Evolutionary conservation across 495 filamentous ascomycete species (phyloP).

Genomic region (Penicillium taxi): DNA sequence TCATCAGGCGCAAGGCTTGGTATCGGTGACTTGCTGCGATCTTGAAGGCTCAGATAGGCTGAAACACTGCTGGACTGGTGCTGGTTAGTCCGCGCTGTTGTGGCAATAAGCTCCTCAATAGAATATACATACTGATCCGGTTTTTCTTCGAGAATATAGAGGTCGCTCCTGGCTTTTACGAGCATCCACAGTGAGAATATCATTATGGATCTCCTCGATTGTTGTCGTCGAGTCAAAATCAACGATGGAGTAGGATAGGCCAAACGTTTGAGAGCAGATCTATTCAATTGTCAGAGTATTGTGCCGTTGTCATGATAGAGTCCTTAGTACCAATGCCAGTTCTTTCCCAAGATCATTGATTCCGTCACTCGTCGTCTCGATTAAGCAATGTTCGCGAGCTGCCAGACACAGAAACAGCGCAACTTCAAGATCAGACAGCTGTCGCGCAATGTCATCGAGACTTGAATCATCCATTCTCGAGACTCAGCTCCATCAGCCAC

Average conservation of each 20-base stretch:
- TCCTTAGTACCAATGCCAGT: slow-evolving; percentile 52
- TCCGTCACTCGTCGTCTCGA: slow-evolving; percentile 57
- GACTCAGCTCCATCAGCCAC: slow-evolving; percentile 9
- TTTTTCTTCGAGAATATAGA: slow-evolving; percentile 13
- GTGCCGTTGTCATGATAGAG: neutral
- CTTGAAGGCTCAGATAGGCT: slow-evolving; percentile 12
- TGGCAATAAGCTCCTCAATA: neutral
- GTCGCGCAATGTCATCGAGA: slow-evolving; percentile 57
- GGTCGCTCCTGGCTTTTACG: slow-evolving; percentile 13
- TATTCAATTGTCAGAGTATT: no score
- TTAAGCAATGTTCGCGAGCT: slow-evolving; percentile 76
- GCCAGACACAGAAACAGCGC: slow-evolving; percentile 74
- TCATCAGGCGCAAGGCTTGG: slow-evolving; percentile 21
- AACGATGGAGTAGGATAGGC: slow-evolving; percentile 56
- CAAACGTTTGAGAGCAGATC: slow-evolving; percentile 64
- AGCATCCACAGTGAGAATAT: slow-evolving; percentile 46
- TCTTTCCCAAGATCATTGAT: slow-evolving; percentile 62
- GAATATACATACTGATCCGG: slow-evolving; percentile 13
- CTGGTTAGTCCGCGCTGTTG: neutral
- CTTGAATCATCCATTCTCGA: slow-evolving; percentile 50
- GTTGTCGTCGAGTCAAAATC: slow-evolving; percentile 64
- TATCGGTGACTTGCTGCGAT: slow-evolving; percentile 16
- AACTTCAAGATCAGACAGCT: slow-evolving; percentile 80
- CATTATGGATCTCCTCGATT: slow-evolving; percentile 68
- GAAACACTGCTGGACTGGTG: slow-evolving; percentile 20